Evolutionary conservation across 768 basidiomycete species (phyloP).

Genomic region (Hemileccinum rubropunctum): DNA sequence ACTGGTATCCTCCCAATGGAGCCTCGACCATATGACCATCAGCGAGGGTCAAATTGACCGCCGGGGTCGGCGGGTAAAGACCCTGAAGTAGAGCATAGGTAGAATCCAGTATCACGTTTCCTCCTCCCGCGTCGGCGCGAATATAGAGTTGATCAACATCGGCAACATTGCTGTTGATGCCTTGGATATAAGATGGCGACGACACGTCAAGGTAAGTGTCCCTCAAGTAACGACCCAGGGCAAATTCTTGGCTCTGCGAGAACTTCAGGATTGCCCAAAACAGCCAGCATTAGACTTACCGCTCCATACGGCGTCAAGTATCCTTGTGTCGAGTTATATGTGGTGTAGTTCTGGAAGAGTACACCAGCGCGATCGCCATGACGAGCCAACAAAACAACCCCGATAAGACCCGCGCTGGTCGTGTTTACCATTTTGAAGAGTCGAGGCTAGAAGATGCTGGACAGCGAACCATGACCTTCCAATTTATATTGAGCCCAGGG

Average conservation of each 20-base stretch:
- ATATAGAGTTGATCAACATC: constrained; percentile 68
- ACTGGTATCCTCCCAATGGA: constrained; percentile 85
- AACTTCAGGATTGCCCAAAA: not conserved
- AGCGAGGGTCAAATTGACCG: constrained; percentile 67
- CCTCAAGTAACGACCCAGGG: constrained; percentile 58
- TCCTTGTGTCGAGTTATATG: constrained; percentile 61
- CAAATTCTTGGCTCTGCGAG: constrained; percentile 48
- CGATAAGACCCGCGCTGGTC: constrained; percentile 44
- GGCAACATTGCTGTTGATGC: constrained; percentile 62
- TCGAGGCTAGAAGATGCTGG: not conserved
- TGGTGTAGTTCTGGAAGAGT: constrained; percentile 68
- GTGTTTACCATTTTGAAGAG: constrained; percentile 25
- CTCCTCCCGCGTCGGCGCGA: constrained; percentile 78
- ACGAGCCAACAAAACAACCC: constrained; percentile 71
- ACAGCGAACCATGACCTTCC: not conserved
- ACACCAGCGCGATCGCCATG: constrained; percentile 67
- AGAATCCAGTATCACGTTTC: constrained; percentile 78
- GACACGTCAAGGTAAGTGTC: constrained; percentile 58
- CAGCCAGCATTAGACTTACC: constrained; percentile 36
- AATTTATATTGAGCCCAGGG: constrained; percentile 9
- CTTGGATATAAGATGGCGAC: constrained; percentile 65
- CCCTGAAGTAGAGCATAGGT: constrained; percentile 82
- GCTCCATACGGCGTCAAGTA: constrained; percentile 74
- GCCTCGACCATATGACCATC: constrained; percentile 67
- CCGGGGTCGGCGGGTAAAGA: constrained; percentile 70